These are phyloP conservation scores for Thelephora aurantiotincta DNA, from an alignment of 768 basidiomycete genomes.

Conservation along the genomic window DNA sequence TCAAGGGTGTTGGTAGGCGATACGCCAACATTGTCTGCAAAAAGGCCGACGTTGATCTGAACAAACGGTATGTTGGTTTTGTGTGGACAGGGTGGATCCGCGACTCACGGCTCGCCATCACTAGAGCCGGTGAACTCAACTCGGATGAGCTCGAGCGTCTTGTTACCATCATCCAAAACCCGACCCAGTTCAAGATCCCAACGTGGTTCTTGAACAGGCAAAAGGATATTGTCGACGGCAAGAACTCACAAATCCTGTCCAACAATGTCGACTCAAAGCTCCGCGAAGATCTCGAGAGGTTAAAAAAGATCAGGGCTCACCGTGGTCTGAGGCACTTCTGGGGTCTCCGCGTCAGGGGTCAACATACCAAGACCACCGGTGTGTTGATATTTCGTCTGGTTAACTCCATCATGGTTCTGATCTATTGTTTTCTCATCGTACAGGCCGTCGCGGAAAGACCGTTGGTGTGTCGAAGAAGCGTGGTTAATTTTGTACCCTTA, in stretches of 20 bases:
- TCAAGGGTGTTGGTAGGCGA: conserved; percentile 99
- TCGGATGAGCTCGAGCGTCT: conserved; percentile 98
- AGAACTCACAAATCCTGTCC: conserved; percentile 90
- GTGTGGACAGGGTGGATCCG: too few species aligned
- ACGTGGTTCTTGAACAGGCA: conserved; percentile 99
- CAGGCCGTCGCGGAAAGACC: conserved; percentile 91
- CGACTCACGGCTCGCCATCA: neutral
- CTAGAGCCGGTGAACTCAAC: conserved; percentile 98
- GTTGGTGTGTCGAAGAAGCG: conserved; percentile 94
- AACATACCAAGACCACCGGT: conserved; percentile 99
- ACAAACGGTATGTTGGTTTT: conserved; percentile 68
- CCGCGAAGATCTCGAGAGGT: conserved; percentile 92
- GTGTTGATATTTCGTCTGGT: conserved; percentile 10
- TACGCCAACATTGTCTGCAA: conserved; percentile 99
- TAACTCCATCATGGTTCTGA: neutral
- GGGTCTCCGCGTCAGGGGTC: conserved; percentile 92
- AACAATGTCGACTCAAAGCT: conserved; percentile 97
- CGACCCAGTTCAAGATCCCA: conserved; percentile 98
- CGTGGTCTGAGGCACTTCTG: conserved; percentile 87
- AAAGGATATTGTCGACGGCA: conserved; percentile 94
- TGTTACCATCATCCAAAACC: conserved; percentile 99
- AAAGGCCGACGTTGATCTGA: conserved; percentile 98
- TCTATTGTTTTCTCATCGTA: conserved; percentile 1
- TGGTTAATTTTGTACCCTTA: conserved; percentile 22
- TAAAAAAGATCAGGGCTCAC: conserved; percentile 99